phyloP scores from a whole-genome alignment of 2,329 filamentous ascomycete genomes.

The Chalaropsis thielavioides region DNA sequence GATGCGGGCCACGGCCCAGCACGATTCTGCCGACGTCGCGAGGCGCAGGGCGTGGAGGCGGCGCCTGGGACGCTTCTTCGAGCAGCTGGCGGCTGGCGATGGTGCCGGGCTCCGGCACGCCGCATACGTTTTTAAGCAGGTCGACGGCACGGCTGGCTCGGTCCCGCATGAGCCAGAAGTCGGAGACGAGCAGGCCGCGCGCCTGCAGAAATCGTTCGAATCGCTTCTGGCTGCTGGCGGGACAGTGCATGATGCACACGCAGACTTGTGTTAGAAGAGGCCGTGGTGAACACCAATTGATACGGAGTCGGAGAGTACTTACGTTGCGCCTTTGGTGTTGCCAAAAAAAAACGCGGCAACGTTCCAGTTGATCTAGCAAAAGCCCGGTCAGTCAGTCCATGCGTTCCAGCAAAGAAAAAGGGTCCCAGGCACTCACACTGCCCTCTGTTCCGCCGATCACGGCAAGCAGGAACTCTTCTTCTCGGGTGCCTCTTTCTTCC shows the following conservation, averaged over 20 bases:
- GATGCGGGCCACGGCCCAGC: background rate
- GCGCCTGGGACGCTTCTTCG: slow-evolving; percentile 9
- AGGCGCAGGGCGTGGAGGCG: slow-evolving; percentile 8
- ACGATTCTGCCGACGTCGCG: slow-evolving; percentile 14
- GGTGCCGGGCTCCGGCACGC: slow-evolving; percentile 18
- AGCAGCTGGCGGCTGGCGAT: slow-evolving; percentile 14
- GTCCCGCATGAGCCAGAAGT: slow-evolving; percentile 17
- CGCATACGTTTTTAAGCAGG: slow-evolving; percentile 15
- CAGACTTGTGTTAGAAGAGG: background rate
- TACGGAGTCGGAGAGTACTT: slow-evolving; percentile 27
- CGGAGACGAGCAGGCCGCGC: slow-evolving; percentile 31
- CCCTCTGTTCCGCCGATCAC: slow-evolving; percentile 16
- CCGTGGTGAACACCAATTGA: background rate
- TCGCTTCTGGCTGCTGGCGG: slow-evolving; percentile 43
- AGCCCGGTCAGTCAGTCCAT: background rate
- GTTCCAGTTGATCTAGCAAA: slow-evolving; percentile 45
- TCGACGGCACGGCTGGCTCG: slow-evolving; percentile 15
- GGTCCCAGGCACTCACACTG: slow-evolving; percentile 8
- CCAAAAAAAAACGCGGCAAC: slow-evolving; percentile 20
- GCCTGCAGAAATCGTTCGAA: slow-evolving; percentile 52
- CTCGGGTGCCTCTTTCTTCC: slow-evolving; percentile 14
- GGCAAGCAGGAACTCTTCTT: slow-evolving; percentile 16
- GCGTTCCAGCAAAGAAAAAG: background rate
- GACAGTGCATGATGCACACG: background rate
- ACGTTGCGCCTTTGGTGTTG: slow-evolving; percentile 50